Evolutionary conservation across 2,329 filamentous ascomycete genomes (phyloP).

Genomic region (Trichoderma simmonsii): DNA sequence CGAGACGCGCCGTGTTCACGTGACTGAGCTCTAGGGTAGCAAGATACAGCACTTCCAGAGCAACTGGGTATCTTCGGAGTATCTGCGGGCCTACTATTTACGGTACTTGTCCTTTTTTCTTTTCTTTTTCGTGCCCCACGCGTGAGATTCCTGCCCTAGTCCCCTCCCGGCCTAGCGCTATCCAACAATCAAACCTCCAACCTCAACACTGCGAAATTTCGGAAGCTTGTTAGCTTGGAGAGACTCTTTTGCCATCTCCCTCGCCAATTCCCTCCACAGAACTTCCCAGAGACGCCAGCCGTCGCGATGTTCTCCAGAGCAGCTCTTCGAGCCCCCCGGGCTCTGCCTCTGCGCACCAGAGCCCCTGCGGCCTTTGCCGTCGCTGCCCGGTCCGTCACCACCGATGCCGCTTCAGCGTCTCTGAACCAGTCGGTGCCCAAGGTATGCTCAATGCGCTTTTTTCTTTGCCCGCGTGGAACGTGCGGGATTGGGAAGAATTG

Average conservation of each 20-base stretch:
- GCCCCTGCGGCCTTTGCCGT: slow-evolving; percentile 43
- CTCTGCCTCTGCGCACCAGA: slow-evolving; percentile 54
- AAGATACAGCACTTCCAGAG: neutral
- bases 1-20: slow-evolving; percentile 10
- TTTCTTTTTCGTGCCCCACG: neutral
- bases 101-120: neutral
- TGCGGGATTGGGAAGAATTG: neutral
- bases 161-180: slow-evolving; percentile 30
- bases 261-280: slow-evolving; percentile 30
- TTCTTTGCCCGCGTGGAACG: neutral
- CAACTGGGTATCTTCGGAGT: neutral
- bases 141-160: slow-evolving; percentile 23
- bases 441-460: slow-evolving; percentile 29
- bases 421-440: slow-evolving; percentile 68
- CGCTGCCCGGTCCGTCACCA: slow-evolving; percentile 78
- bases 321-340: slow-evolving; percentile 60
- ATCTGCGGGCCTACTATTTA: neutral
- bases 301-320: slow-evolving; percentile 67
- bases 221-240: slow-evolving; percentile 35
- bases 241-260: slow-evolving; percentile 31
- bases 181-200: slow-evolving; percentile 42
- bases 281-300: slow-evolving; percentile 34
- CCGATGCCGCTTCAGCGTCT: slow-evolving; percentile 88
- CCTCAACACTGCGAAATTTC: slow-evolving; percentile 46
- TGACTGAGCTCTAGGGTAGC: neutral